These are phyloP conservation scores for Leccinum pachyderme DNA, from an alignment of 1,284 basidiomycete species.

Conservation along the genomic window DNA sequence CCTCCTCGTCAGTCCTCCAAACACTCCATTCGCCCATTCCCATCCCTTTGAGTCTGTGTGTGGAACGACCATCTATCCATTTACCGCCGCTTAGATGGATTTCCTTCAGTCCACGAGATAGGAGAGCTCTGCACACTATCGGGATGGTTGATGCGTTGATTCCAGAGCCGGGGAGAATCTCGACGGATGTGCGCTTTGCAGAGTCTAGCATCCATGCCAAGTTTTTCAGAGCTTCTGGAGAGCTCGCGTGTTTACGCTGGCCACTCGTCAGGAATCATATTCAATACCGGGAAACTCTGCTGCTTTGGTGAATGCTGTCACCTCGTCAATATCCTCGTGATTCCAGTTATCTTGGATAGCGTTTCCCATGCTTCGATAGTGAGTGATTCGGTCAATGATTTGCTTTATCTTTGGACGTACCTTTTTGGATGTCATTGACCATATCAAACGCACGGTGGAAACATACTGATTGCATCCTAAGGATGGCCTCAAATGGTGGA, in stretches of 20 bases:
- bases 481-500: background rate
- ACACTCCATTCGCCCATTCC: slow-evolving; percentile 73
- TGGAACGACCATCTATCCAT: slow-evolving; percentile 56
- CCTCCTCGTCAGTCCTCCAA: slow-evolving; percentile 59
- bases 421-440: slow-evolving; percentile 53
- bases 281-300: background rate
- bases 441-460: slow-evolving; percentile 85
- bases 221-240: slow-evolving; percentile 39
- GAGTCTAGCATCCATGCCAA: slow-evolving; percentile 44
- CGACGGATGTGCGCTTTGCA: slow-evolving; percentile 33
- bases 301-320: slow-evolving; percentile 22
- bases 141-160: slow-evolving; percentile 56
- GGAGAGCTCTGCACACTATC: slow-evolving; percentile 45
- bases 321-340: slow-evolving; percentile 78
- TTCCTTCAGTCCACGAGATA: slow-evolving; percentile 57
- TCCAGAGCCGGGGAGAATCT: slow-evolving; percentile 72
- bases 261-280: slow-evolving; percentile 42
- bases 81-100: slow-evolving; percentile 70
- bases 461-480: slow-evolving; percentile 50
- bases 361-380: slow-evolving; percentile 48
- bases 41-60: slow-evolving; percentile 54
- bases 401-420: slow-evolving; percentile 33
- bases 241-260: slow-evolving; percentile 40
- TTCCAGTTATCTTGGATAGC: slow-evolving; percentile 55
- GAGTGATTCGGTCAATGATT: background rate